Percentiles rank a stretch among this genome's conserved stretches.
phyloP scores from a whole-genome alignment of 1,284 basidiomycete species.

The Malassezia globosa region DNA sequence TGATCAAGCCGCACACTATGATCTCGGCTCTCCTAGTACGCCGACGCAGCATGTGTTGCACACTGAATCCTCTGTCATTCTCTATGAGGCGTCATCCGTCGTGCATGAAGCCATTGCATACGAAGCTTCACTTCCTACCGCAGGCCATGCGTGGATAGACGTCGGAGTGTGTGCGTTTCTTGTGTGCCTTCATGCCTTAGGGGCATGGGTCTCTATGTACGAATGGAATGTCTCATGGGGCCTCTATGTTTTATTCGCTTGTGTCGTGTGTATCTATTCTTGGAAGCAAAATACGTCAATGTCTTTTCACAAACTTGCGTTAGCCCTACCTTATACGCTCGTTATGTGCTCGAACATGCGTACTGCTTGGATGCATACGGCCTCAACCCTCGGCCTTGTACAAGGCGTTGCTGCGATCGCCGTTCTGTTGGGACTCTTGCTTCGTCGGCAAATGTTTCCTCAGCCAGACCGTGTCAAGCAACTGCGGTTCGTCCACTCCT shows the following conservation, averaged over 20 bases:
- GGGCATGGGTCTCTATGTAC: background rate
- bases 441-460: too few relatives aligned
- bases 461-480: too few relatives aligned
- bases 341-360: constrained; percentile 19
- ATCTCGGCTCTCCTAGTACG: too few relatives aligned
- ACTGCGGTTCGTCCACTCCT: too few relatives aligned
- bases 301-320: constrained; percentile 32
- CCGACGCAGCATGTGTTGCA: background rate
- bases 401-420: too few relatives aligned
- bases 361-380: too few relatives aligned
- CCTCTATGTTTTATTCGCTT: background rate
- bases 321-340: constrained; percentile 15
- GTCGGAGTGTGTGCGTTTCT: background rate
- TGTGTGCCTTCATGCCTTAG: background rate
- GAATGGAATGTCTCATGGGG: background rate
- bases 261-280: constrained; percentile 21
- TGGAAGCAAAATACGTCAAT: constrained; percentile 25
- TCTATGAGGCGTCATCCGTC: background rate
- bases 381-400: too few relatives aligned
- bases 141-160: background rate
- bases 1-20: too few relatives aligned
- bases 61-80: background rate
- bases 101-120: background rate
- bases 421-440: too few relatives aligned
- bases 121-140: background rate